Evolutionary conservation across 352 stramenopile genomes (phyloP).

Genomic region (Aphanomyces astaci): DNA sequence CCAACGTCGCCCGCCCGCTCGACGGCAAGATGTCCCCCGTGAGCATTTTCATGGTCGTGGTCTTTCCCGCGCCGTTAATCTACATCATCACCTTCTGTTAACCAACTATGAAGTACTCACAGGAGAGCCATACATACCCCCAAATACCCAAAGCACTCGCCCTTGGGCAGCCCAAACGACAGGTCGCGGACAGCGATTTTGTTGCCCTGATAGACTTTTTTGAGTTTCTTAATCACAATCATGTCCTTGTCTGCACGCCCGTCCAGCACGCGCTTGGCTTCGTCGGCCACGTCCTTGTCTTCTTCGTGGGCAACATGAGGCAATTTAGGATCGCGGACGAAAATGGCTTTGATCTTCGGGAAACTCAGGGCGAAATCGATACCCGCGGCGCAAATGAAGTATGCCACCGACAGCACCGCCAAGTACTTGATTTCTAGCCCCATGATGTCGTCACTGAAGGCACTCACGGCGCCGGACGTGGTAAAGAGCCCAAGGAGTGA

Average conservation of each 20-base stretch:
- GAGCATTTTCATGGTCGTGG: slow-evolving; percentile 77
- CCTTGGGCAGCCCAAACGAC: slow-evolving; percentile 70
- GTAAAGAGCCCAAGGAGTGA: not conserved
- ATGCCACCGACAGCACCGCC: slow-evolving; percentile 25
- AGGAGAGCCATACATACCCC: slow-evolving; percentile 34
- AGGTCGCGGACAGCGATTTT: slow-evolving; percentile 76
- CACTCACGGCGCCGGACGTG: slow-evolving; percentile 1
- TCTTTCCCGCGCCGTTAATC: slow-evolving; percentile 76
- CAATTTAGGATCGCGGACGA: slow-evolving; percentile 17
- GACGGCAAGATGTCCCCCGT: slow-evolving; percentile 65
- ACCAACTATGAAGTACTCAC: no score
- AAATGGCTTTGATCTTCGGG: not conserved
- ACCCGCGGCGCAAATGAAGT: slow-evolving; percentile 24
- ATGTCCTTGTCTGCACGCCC: slow-evolving; percentile 30
- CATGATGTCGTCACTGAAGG: slow-evolving; percentile 26
- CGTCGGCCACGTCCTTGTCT: slow-evolving; percentile 33
- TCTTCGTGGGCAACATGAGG: slow-evolving; percentile 22
- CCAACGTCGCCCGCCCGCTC: slow-evolving; percentile 61
- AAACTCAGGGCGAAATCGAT: slow-evolving; percentile 27
- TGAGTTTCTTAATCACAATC: slow-evolving; percentile 36
- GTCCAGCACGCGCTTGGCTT: slow-evolving; percentile 25
- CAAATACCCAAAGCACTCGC: slow-evolving; percentile 91
- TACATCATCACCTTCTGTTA: slow-evolving; percentile 17
- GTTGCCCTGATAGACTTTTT: slow-evolving; percentile 60
- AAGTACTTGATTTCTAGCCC: slow-evolving; percentile 28